Percentiles rank a stretch among this genome's conserved stretches.
Conservation (phyloP, 1,139 yeast genomes). For the Trichomonascaceae sp. region DNA sequence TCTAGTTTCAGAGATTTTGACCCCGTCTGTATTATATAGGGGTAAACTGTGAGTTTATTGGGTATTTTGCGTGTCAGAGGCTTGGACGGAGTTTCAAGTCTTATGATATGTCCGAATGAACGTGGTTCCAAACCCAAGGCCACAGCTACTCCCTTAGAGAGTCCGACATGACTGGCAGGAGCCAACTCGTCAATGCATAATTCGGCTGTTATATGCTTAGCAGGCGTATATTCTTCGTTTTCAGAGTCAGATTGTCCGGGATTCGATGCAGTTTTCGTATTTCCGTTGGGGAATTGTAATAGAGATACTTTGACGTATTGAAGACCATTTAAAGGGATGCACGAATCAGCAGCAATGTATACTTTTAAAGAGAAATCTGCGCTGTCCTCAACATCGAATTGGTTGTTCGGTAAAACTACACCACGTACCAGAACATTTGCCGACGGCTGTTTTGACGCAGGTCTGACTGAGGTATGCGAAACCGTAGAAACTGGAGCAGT, state of each 20-base stretch:
- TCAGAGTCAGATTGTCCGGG: slow-evolving; percentile 10
- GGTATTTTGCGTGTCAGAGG: slow-evolving; percentile 39
- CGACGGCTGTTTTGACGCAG: slow-evolving; percentile 12
- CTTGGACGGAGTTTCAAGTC: slow-evolving; percentile 46
- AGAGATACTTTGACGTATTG: slow-evolving; percentile 56
- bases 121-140: slow-evolving; percentile 46
- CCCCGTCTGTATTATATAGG: slow-evolving; percentile 30
- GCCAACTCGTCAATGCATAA: slow-evolving; percentile 38
- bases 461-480: slow-evolving; percentile 6
- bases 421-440: slow-evolving; percentile 50
- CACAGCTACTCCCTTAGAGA: slow-evolving; percentile 52
- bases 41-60: slow-evolving; percentile 42
- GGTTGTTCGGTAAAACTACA: slow-evolving; percentile 48
- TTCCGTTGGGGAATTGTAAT: slow-evolving; percentile 33
- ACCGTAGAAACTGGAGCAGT: background rate
- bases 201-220: slow-evolving; percentile 49
- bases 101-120: slow-evolving; percentile 49
- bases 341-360: slow-evolving; percentile 40
- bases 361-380: slow-evolving; percentile 35
- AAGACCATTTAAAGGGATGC: slow-evolving; percentile 33
- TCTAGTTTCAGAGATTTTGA: slow-evolving; percentile 24
- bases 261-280: background rate
- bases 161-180: slow-evolving; percentile 45
- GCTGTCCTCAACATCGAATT: slow-evolving; percentile 8
- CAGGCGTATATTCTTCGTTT: slow-evolving; percentile 22